Conservation (phyloP, 176 grass and related monocot species). For the Hyparrhenia diplandra region DNA sequence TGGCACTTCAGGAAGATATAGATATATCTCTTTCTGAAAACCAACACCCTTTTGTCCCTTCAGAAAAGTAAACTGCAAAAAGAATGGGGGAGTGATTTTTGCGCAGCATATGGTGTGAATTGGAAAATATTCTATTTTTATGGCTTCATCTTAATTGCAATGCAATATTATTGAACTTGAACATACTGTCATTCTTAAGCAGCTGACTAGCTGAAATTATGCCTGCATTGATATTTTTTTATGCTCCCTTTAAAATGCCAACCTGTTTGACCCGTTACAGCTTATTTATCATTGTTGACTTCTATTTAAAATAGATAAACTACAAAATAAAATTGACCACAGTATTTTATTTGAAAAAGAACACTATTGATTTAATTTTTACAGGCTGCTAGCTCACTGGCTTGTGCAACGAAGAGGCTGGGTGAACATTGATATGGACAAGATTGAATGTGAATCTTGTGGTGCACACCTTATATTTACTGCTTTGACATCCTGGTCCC, state of each 20-base stretch:
- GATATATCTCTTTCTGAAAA: neutral
- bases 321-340: neutral
- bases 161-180: neutral
- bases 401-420: constrained; percentile 87
- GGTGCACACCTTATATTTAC: constrained; percentile 78
- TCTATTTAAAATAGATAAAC: constrained; percentile 4
- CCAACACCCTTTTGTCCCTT: neutral
- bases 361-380: constrained; percentile 31
- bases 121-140: neutral
- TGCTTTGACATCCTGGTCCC: constrained; percentile 58
- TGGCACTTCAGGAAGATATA: neutral
- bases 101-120: neutral
- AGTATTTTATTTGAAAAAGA: constrained; percentile 4
- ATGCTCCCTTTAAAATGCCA: too few species aligned
- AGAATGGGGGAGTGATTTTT: neutral
- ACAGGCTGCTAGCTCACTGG: constrained; percentile 76
- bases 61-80: neutral
- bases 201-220: too few species aligned
- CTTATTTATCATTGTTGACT: neutral
- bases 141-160: neutral
- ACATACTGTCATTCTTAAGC: too few species aligned
- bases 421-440: constrained; percentile 77
- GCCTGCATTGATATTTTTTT: too few species aligned
- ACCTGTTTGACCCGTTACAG: neutral
- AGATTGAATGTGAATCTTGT: constrained; percentile 90